Base-by-base conservation (phyloP, 768 basidiomycete genomes). In the Zangia roseola region DNA sequence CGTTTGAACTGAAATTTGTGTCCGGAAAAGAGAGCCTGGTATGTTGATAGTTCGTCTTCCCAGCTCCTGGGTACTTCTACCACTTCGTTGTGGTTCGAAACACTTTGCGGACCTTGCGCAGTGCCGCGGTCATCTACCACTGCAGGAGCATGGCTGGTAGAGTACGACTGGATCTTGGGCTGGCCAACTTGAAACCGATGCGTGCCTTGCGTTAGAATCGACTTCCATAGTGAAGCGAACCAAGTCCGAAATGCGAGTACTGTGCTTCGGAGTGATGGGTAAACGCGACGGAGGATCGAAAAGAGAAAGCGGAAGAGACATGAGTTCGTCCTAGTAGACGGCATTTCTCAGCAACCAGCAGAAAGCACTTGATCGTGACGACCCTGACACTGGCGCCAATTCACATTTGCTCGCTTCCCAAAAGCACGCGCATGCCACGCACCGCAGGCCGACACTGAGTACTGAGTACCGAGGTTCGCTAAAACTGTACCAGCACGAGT, bases 391-490 rank as follows among this genome's bases (percentile, higher is more conserved):
- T n/a, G n/a, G n/a, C n/a, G 40, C 26, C 40, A 10, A 42, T n/a
- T n/a, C n/a, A n/a, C n/a, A n/a, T n/a, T n/a, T n/a, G n/a, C n/a
- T n/a, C n/a, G n/a, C n/a, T n/a, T n/a, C n/a, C n/a, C n/a, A n/a
- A n/a, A n/a, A n/a, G n/a, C n/a, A n/a, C n/a, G n/a, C n/a, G n/a
- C n/a, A n/a, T n/a, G n/a, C n/a, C n/a, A n/a, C n/a, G n/a, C n/a
- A 36, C 25, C 21, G 17, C 46, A 59, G 40, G 20, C 3, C 50
- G 35, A 35, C 44, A 4, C 45, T 37, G 4, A 42, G 45, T n/a
- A n/a, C n/a, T n/a, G n/a, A n/a, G n/a, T n/a, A n/a, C n/a, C n/a
- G n/a, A n/a, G n/a, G 21, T 7, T 49, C 16, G 14, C 33, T 5
- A 35, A 44, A 26, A 39, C 43, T 9, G 34, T 38, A 10, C 47